Evolutionary conservation across 495 filamentous ascomycete genomes (phyloP), one percentile per base, ranked within the genome.

Genomic region (Cercophora samala): DNA sequence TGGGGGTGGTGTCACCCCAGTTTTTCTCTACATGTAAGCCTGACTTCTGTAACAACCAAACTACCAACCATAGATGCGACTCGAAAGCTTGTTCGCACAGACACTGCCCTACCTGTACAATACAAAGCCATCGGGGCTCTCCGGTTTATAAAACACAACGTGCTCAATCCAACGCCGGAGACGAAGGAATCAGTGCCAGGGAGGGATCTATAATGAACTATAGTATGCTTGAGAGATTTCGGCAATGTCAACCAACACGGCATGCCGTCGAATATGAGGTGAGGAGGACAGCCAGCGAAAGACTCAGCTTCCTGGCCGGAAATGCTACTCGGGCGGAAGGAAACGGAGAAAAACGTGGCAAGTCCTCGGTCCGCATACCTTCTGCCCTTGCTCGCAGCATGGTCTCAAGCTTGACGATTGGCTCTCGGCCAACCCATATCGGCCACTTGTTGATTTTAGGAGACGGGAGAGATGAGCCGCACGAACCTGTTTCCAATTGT

Each of bases 21-120:
- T 19, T 67, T 68, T 52, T 59, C 18, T 42, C 21, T 56, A 51
- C 58, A 64, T 69, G 68, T 63, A 70, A 71, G 67, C 67, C 26
- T 51, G 68, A 59, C 60, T 68, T 69, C 60, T 68, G 68, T 72
- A 66, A 63, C 68, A 66, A 69, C 64, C 62, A 65, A 67, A 59
- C 60, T 53, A 64, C 62, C 67, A 61, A 63, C 59, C 64, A 46
- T 21, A 64, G 15, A 64, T n/a, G 62, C 51, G 23, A 29, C 22
- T 42, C 59, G 55, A 19, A 26, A 26, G 53, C 52, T 46, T 60
- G 22, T 60, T 26, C 63, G 56, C 37, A 60, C 52, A 52, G 63
- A 60, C 55, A 21, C 25, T 37, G 21, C n/a, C 58, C 11, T 29
- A 66, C 66, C 61, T 66, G 70, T 69, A 72, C 66, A 71, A 64